Conservation (phyloP, 768 basidiomycete genomes). For the Boletus reticuloceps region DNA sequence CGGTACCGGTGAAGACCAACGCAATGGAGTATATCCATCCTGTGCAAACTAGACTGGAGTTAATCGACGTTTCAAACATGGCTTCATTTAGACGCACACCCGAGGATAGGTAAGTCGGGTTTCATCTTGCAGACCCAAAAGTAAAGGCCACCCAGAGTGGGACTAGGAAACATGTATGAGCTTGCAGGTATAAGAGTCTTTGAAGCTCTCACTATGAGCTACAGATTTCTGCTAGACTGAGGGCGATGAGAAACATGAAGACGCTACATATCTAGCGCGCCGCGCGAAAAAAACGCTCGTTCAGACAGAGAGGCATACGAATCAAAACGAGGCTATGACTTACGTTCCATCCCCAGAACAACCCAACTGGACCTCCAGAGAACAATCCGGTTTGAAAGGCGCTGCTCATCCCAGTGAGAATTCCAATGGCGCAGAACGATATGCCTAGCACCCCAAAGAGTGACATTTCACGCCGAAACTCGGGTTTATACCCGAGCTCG, state of each 20-base stretch:
- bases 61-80: background rate
- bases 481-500: slow-evolving; percentile 53
- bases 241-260: slow-evolving; percentile 57
- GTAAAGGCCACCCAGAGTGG: slow-evolving; percentile 58
- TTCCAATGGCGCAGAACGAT: slow-evolving; percentile 60
- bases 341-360: slow-evolving; percentile 67
- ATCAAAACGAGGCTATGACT: slow-evolving; percentile 8
- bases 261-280: slow-evolving; percentile 46
- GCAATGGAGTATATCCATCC: slow-evolving; percentile 62
- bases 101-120: slow-evolving; percentile 49
- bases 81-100: slow-evolving; percentile 37
- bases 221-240: slow-evolving; percentile 57
- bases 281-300: background rate
- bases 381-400: slow-evolving; percentile 59
- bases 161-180: slow-evolving; percentile 31
- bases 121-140: slow-evolving; percentile 67
- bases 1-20: slow-evolving; percentile 58
- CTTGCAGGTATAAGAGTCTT: background rate
- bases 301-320: background rate
- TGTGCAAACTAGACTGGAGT: slow-evolving; percentile 37
- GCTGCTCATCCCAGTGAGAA: slow-evolving; percentile 59
- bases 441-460: slow-evolving; percentile 57
- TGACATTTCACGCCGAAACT: slow-evolving; percentile 60
- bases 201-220: slow-evolving; percentile 47
- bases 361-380: slow-evolving; percentile 54